Evolutionary conservation across 768 basidiomycete genomes (phyloP), one percentile per base, ranked within the genome.

Genomic region (Lentinus brumalis): DNA sequence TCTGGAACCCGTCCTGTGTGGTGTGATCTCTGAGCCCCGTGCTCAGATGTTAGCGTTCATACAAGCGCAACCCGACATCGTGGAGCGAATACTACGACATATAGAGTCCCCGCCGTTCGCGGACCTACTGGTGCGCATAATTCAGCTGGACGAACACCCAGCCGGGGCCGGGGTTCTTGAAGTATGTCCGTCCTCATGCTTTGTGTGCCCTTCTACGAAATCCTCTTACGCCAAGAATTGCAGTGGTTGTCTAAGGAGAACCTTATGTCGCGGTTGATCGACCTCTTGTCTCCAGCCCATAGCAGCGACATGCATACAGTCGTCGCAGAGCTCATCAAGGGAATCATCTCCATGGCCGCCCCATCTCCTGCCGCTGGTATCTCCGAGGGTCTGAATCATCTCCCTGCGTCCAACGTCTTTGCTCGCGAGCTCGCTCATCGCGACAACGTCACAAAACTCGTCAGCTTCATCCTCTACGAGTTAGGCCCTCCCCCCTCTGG

Each of bases 331-430:
- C 81, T 98, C 56, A 86, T 98, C 69, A 96, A 96, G 73, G 89
- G 89, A 52, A 94, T 98, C 64, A 95, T 99, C 64, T 90, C 93
- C 40, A 89, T 97, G 82, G 92, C 94, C 39, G 89, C 94, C 1
- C 92, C 93, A 6, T 91, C 94, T 0, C 91, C 92, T 3, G 87
- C 84, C 4, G 86, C 86, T 57, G 91, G 81, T 58, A 81, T 94
- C 66, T 82, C 87, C 46, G 84, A 89, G 68, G 84, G 85, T 50
- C 75, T 88, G 49, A 81, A 88, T 74, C 85, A 85, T 56, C 87
- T 85, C 2, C 84, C 86, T 15, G 86, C 89, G 2, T 91, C 90
- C 21, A 98, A 97, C 73, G 83, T 84, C 26, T 91, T 99, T 59
- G 91, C 94, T 4, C 82, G 97, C 35, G 92, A 99, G 72, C 79